These are phyloP conservation scores for Hansenula lynferdii DNA, from an alignment of 1,139 yeast species.

Conservation along the genomic window DNA sequence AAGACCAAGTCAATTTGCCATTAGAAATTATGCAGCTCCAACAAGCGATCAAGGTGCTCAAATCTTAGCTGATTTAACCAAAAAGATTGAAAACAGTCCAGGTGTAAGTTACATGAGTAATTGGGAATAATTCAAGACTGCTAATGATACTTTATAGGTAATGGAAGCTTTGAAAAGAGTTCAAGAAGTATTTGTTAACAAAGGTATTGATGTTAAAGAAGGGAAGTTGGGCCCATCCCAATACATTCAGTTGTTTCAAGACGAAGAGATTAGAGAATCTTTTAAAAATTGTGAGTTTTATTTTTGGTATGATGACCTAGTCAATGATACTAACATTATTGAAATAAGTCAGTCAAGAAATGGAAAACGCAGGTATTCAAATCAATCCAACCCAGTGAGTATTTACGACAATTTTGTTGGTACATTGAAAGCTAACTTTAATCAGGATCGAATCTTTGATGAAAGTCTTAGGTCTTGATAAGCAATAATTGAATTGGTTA, in stretches of 20 bases:
- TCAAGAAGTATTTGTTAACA: not conserved
- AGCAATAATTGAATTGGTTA: too few relatives aligned
- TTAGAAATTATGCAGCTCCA: conserved; percentile 2
- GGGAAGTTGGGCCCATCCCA: not conserved
- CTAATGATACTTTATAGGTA: not conserved
- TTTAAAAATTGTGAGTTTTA: not conserved
- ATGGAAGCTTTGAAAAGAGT: not conserved
- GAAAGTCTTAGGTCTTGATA: not conserved
- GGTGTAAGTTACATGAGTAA: not conserved
- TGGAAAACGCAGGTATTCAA: not conserved
- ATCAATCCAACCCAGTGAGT: not conserved
- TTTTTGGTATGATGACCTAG: too few relatives aligned
- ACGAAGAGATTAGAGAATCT: not conserved
- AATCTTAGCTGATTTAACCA: not conserved
- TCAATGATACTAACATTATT: not conserved
- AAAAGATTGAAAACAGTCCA: not conserved
- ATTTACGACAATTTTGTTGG: not conserved
- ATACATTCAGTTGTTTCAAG: not conserved
- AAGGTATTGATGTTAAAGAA: not conserved
- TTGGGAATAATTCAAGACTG: too few relatives aligned
- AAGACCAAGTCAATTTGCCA: not conserved
- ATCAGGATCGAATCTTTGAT: not conserved
- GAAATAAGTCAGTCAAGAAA: not conserved
- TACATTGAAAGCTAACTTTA: not conserved
- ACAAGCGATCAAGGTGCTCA: not conserved